phyloP scores from a whole-genome alignment of 257 asterid species.

The Haberlea rhodopensis region DNA sequence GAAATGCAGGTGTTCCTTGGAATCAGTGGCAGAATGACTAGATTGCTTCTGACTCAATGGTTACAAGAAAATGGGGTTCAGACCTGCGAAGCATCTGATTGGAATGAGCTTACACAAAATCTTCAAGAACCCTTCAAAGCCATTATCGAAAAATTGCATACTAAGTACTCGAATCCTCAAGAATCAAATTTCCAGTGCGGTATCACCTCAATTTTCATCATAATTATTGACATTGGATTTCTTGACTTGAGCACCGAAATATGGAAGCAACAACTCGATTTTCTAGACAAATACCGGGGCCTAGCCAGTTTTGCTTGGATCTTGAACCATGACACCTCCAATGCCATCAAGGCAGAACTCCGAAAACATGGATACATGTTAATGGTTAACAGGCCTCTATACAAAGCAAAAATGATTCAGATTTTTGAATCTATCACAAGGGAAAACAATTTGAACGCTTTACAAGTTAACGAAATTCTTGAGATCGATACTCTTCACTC shows the following conservation, averaged over 20 bases:
- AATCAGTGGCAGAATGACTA: slow-evolving; percentile 69
- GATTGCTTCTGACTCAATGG: slow-evolving; percentile 62
- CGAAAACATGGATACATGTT: slow-evolving; percentile 62
- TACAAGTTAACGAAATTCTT: slow-evolving; percentile 41
- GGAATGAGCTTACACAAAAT: slow-evolving; percentile 70
- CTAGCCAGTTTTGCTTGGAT: slow-evolving; percentile 76
- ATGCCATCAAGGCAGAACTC: slow-evolving; percentile 60
- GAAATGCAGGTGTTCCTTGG: slow-evolving; percentile 82
- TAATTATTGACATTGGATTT: slow-evolving; percentile 64
- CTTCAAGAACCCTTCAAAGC: slow-evolving; percentile 47
- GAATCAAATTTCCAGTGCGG: slow-evolving; percentile 26
- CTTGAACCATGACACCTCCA: slow-evolving; percentile 64
- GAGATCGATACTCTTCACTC: slow-evolving; percentile 59
- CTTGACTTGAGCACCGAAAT: slow-evolving; percentile 70
- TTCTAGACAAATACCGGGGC: slow-evolving; percentile 51
- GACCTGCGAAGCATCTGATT: slow-evolving; percentile 66
- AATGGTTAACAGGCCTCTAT: slow-evolving; percentile 72
- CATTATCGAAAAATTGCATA: slow-evolving; percentile 26
- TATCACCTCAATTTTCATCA: slow-evolving; percentile 32
- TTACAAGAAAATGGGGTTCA: slow-evolving; percentile 51
- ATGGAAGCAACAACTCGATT: slow-evolving; percentile 81
- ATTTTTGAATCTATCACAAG: slow-evolving; percentile 57
- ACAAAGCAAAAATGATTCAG: slow-evolving; percentile 70
- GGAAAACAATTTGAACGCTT: slow-evolving; percentile 30
- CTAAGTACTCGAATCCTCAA: slow-evolving; percentile 29